These are phyloP conservation scores for Rutstroemia sp. DNA, from an alignment of 2,329 filamentous ascomycete species.

Conservation along the genomic window DNA sequence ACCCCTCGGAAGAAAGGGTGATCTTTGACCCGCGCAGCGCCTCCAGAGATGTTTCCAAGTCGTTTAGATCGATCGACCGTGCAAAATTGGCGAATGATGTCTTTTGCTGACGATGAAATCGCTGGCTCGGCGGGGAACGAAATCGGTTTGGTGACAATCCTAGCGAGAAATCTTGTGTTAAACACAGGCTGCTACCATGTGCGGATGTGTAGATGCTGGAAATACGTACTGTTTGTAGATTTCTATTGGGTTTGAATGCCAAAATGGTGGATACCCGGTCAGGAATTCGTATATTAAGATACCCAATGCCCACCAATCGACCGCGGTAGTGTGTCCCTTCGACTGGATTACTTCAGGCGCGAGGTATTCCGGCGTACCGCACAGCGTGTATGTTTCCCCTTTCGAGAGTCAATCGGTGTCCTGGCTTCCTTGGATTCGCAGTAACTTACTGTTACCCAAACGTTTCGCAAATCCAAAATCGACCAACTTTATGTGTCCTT, in stretches of 20 bases:
- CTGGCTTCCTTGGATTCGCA: neutral
- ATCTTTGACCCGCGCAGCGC: constrained; percentile 62
- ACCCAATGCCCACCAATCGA: constrained; percentile 84
- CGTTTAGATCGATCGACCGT: constrained; percentile 72
- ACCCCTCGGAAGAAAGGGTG: constrained; percentile 70
- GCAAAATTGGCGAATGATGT: constrained; percentile 70
- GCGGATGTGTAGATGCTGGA: neutral
- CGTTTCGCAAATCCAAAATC: constrained; percentile 84
- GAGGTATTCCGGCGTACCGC: constrained; percentile 77
- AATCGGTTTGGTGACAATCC: constrained; percentile 73
- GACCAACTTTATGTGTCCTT: constrained; percentile 75
- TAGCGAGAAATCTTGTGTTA: constrained; percentile 27
- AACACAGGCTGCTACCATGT: neutral
- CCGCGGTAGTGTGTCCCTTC: constrained; percentile 67
- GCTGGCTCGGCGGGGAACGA: constrained; percentile 59
- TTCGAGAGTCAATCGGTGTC: constrained; percentile 3
- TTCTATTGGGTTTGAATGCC: constrained; percentile 79
- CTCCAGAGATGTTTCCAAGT: constrained; percentile 71
- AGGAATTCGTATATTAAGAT: constrained; percentile 81
- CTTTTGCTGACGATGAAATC: constrained; percentile 62
- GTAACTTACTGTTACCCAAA: constrained; percentile 48
- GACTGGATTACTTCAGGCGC: constrained; percentile 80
- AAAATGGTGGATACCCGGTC: constrained; percentile 79
- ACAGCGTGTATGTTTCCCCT: constrained; percentile 60
- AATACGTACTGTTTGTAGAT: constrained; percentile 67